Conservation (phyloP, 208 protist genomes). For the Trypanosomatidae sp. region DNA sequence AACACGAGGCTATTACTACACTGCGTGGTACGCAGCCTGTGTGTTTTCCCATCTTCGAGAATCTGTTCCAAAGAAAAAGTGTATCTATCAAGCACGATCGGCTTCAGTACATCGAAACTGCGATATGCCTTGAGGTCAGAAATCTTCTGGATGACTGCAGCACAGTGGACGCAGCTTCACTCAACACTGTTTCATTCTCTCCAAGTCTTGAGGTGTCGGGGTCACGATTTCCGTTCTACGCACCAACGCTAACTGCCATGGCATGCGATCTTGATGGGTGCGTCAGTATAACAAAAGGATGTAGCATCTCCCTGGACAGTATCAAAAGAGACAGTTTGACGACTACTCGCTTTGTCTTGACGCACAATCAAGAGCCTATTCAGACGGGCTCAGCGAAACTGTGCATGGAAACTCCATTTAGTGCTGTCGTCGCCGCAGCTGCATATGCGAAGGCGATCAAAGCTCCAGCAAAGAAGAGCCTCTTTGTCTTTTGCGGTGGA, state of each 20-base stretch:
- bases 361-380: slow-evolving; percentile 61
- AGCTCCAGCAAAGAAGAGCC: slow-evolving; percentile 31
- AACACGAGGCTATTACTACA: slow-evolving; percentile 36
- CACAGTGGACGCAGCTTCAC: slow-evolving; percentile 16
- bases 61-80: slow-evolving; percentile 31
- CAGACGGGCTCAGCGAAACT: slow-evolving; percentile 61
- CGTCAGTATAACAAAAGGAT: slow-evolving; percentile 54
- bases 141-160: slow-evolving; percentile 25
- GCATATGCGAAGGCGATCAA: slow-evolving; percentile 62
- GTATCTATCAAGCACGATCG: slow-evolving; percentile 49
- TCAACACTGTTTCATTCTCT: slow-evolving; percentile 31
- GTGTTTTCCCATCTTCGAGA: slow-evolving; percentile 76
- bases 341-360: slow-evolving; percentile 56
- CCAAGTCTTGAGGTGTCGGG: slow-evolving; percentile 68
- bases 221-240: slow-evolving; percentile 83
- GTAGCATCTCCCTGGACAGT: slow-evolving; percentile 22
- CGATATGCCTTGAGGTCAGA: slow-evolving; percentile 52
- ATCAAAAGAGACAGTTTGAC: slow-evolving; percentile 20
- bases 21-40: slow-evolving; percentile 47
- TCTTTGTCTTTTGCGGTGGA: slow-evolving; percentile 70
- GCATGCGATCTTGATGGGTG: slow-evolving; percentile 70
- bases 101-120: slow-evolving; percentile 69
- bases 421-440: slow-evolving; percentile 40
- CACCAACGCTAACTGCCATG: slow-evolving; percentile 50
- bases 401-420: slow-evolving; percentile 45